Percentiles rank a stretch among this genome's conserved stretches.
Conservation (phyloP, 805 yeast genomes). For the Candida nitratophila region DNA sequence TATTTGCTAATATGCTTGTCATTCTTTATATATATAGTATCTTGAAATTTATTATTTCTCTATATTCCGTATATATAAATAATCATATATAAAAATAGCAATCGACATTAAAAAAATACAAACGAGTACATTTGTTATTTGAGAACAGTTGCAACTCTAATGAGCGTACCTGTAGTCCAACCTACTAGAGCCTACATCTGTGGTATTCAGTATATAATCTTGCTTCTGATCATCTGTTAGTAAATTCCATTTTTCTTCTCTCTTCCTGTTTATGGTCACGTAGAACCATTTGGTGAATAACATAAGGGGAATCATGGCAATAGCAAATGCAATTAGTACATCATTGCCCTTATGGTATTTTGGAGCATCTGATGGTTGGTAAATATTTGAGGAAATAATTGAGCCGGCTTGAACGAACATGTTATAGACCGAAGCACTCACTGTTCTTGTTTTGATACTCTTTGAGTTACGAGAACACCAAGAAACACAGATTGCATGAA, state of each 20-base stretch:
- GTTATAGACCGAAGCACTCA: conserved; percentile 59
- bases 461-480: conserved; percentile 61
- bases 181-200: conserved; percentile 51
- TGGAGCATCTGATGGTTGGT: conserved; percentile 52
- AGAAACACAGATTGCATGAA: conserved; percentile 49
- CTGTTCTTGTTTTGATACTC: conserved; percentile 56
- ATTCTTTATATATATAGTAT: no score
- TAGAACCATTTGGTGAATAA: conserved; percentile 31
- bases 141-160: no score
- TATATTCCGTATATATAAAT: no score
- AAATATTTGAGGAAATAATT: conserved; percentile 49
- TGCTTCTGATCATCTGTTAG: conserved; percentile 43
- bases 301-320: conserved; percentile 20
- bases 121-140: no score
- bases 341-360: conserved; percentile 51
- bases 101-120: no score
- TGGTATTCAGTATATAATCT: conserved; percentile 37
- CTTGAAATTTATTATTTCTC: no score
- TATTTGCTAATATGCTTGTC: no score
- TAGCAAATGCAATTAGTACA: conserved; percentile 29
- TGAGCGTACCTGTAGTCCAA: conserved; percentile 36
- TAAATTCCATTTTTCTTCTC: conserved; percentile 43
- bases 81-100: no score
- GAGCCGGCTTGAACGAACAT: conserved; percentile 55
- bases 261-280: conserved; percentile 32